Evolutionary conservation across 2,329 filamentous ascomycete genomes (phyloP).

Genomic region (Diaporthe nobilis): DNA sequence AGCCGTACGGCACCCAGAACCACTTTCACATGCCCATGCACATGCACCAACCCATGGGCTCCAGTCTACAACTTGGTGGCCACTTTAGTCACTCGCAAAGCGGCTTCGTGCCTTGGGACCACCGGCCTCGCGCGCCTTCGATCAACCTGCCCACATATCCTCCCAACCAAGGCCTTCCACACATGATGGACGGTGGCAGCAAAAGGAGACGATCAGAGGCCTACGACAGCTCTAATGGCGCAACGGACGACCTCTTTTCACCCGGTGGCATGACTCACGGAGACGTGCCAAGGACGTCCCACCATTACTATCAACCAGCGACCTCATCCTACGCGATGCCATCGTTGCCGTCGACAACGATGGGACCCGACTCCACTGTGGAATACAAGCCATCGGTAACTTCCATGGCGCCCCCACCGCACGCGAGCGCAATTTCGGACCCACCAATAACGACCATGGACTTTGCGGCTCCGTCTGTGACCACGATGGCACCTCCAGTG

Average conservation of each 20-base stretch:
- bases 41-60: conserved; percentile 24
- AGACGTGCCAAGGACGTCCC: conserved; percentile 23
- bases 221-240: conserved; percentile 27
- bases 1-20: conserved; percentile 31
- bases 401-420: conserved; percentile 28
- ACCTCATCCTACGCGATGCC: conserved; percentile 37
- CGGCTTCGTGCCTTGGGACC: conserved; percentile 35
- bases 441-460: conserved; percentile 38
- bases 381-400: conserved; percentile 33
- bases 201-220: conserved; percentile 39
- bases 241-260: conserved; percentile 35
- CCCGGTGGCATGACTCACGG: conserved; percentile 34
- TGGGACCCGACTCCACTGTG: conserved; percentile 14
- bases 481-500: conserved; percentile 38
- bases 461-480: conserved; percentile 34
- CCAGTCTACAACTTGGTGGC: conserved; percentile 27
- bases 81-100: conserved; percentile 23
- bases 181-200: conserved; percentile 31
- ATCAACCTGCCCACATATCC: conserved; percentile 32
- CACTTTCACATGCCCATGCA: conserved; percentile 38
- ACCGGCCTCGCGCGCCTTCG: conserved; percentile 30
- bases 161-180: conserved; percentile 6
- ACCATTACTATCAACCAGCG: conserved; percentile 30
- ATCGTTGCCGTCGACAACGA: conserved; percentile 26
- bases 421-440: conserved; percentile 30